Evolutionary conservation across 176 grass and related monocot species (phyloP), one percentile per base, ranked within the genome.

Genomic region (Guadua angustifolia): DNA sequence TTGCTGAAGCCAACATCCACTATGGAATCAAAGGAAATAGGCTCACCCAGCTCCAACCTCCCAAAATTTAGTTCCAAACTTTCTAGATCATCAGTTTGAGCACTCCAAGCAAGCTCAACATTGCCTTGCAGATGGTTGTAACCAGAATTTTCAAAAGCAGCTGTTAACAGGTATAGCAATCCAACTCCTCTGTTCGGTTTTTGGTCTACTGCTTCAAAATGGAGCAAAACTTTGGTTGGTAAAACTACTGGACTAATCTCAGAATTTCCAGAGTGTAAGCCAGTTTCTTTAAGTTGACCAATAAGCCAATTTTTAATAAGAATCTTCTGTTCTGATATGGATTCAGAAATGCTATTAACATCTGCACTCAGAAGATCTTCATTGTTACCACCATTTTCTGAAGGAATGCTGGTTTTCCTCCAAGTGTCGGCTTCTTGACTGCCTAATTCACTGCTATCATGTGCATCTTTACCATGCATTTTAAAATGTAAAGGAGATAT

Each of bases 301-400:
- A 86, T 70, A 75, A 98, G 24, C 95, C 95, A 98, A 71, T 88
- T 87, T 60, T 91, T 95, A 51, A 98, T 79, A 75, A 98, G 85
- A 79, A 89, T 61, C 44, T 94, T 90, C 56, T 86, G 77, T 75
- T 88, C 88, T 68, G 46, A 50, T 16, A 77, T 52, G 47, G 77
- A 84, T 80, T 89, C 81, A 88, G 78, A 82, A 85, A 79, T 75
- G 68, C 38, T 78, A 79, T 82, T 74, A 71, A 82, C 50, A 85
- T 92, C 77, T 85, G 50, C 56, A 56, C 26, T 52, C 57, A 75
- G 58, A 85, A 87, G 18, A 85, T 83, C 83, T 83, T 90, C 83
- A 69, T 69, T 89, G 70, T 66, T 73, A 77, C 35, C 47, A 52
- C 64, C 66, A 87, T 75, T 85, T 86, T 84, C 85, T 39, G 35